phyloP scores from a whole-genome alignment of 1,139 yeast genomes.

The Pichia terricola region DNA sequence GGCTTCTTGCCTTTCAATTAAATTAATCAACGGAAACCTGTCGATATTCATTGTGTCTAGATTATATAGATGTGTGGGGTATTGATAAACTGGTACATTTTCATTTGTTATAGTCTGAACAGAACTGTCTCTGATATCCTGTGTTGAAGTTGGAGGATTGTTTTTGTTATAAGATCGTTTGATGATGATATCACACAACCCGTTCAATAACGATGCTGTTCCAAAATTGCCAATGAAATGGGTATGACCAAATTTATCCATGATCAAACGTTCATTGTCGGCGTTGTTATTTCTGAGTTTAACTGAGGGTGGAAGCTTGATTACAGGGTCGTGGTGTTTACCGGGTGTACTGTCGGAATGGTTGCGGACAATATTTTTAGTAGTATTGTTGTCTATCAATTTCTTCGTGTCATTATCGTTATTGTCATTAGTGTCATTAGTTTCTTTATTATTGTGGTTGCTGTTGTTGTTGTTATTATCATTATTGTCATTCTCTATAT shows the following conservation, averaged over 20 bases:
- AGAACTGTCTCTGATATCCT: conserved; percentile 23
- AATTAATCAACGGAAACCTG: conserved; percentile 27
- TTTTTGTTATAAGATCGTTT: conserved; percentile 26
- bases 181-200: conserved; percentile 31
- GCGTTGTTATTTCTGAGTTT: conserved; percentile 15
- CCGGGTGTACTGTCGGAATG: not conserved
- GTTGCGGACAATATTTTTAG: not conserved
- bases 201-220: conserved; percentile 31
- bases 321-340: not conserved
- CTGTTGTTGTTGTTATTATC: not conserved
- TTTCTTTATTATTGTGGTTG: not conserved
- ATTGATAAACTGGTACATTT: conserved; percentile 25
- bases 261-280: conserved; percentile 28
- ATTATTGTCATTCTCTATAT: not conserved
- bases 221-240: conserved; percentile 35
- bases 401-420: not conserved
- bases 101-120: conserved; percentile 26
- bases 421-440: not conserved
- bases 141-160: conserved; percentile 25
- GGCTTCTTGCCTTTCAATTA: conserved; percentile 26
- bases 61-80: conserved; percentile 25
- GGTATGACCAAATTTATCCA: conserved; percentile 33
- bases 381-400: not conserved
- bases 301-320: conserved; percentile 15
- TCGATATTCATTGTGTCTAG: conserved; percentile 23